Percentiles rank a stretch among this genome's conserved stretches.
phyloP scores from a whole-genome alignment of 1,284 basidiomycete species.

The Tetrapyrgos nigripes region DNA sequence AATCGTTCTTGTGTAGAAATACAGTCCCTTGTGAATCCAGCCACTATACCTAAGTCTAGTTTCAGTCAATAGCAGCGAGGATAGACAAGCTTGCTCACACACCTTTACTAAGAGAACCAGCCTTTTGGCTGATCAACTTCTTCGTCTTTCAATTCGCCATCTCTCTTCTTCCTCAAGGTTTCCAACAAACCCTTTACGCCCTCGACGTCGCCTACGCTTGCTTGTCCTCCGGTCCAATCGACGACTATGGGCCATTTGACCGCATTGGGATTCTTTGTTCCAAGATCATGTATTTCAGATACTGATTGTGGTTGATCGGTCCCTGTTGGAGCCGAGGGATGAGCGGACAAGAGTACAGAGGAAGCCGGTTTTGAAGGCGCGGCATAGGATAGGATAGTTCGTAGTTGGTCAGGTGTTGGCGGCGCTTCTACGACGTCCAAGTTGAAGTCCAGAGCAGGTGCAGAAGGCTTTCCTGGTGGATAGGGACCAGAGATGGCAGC shows the following conservation, averaged over 20 bases:
- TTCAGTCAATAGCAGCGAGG: not conserved
- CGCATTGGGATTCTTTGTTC: slow-evolving; percentile 56
- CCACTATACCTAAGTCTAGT: too few relatives aligned
- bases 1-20: too few relatives aligned
- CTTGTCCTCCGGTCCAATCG: slow-evolving; percentile 75
- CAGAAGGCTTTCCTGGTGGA: slow-evolving; percentile 52
- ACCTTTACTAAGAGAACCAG: slow-evolving; percentile 49
- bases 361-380: slow-evolving; percentile 41
- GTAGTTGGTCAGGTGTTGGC: slow-evolving; percentile 72
- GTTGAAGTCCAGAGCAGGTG: slow-evolving; percentile 67
- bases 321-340: slow-evolving; percentile 52
- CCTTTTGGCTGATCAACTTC: slow-evolving; percentile 55
- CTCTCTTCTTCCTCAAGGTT: slow-evolving; percentile 62
- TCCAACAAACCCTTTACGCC: slow-evolving; percentile 71
- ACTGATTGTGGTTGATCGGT: slow-evolving; percentile 47
- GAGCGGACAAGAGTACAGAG: slow-evolving; percentile 59
- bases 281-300: slow-evolving; percentile 56
- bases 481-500: slow-evolving; percentile 64
- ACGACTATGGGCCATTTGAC: slow-evolving; percentile 83
- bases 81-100: not conserved
- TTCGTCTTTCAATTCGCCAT: slow-evolving; percentile 58
- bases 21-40: too few relatives aligned
- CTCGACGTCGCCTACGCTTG: slow-evolving; percentile 69
- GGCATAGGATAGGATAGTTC: slow-evolving; percentile 69
- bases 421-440: slow-evolving; percentile 72